Evolutionary conservation across 441 rosid genomes (phyloP).

Genomic region (Populus trichocarpa): DNA sequence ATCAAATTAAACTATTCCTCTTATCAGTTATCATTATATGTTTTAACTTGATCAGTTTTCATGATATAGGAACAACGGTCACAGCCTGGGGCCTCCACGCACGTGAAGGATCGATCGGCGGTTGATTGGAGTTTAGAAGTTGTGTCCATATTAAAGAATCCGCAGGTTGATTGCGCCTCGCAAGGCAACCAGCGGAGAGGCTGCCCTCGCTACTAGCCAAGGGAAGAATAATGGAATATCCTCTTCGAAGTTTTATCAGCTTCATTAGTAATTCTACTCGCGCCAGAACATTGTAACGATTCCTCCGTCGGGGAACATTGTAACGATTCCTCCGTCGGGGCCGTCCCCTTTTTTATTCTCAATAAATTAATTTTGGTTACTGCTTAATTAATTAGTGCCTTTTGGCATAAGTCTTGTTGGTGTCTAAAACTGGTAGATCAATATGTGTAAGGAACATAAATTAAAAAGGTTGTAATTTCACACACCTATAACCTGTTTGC

Average conservation of each 20-base stretch:
- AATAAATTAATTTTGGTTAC: too few relatives aligned
- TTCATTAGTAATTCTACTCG: not conserved
- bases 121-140: not conserved
- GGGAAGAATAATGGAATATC: not conserved
- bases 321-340: not conserved
- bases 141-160: not conserved
- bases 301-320: not conserved
- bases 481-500: too few relatives aligned
- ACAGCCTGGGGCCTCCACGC: not conserved
- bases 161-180: not conserved
- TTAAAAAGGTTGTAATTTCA: too few relatives aligned
- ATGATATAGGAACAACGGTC: not conserved
- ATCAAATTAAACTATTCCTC: not conserved
- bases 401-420: too few relatives aligned
- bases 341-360: not conserved
- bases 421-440: too few relatives aligned
- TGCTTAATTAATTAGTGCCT: too few relatives aligned
- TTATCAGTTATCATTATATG: not conserved
- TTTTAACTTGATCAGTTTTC: not conserved
- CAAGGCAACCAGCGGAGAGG: not conserved
- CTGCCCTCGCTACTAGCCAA: not conserved
- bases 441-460: too few relatives aligned
- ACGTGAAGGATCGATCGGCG: not conserved
- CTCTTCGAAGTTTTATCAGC: not conserved
- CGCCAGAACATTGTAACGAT: not conserved